Conservation (phyloP, 1,284 basidiomycete genomes). For the Boletellus dicymbophilus region DNA sequence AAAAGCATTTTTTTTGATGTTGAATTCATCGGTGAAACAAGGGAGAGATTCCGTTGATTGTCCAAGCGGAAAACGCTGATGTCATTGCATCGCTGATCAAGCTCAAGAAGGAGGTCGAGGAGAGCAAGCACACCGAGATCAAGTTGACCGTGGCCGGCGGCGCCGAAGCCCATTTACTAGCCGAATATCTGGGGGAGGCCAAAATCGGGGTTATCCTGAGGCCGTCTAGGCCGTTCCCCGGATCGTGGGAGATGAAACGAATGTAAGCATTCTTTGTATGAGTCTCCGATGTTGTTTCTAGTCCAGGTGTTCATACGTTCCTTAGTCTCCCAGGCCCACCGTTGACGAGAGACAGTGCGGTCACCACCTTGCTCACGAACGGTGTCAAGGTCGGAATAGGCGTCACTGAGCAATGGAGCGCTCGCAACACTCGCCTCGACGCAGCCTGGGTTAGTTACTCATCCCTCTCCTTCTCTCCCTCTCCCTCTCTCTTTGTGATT, state of each 20-base stretch:
- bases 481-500: background rate
- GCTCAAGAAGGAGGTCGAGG: constrained; percentile 78
- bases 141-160: constrained; percentile 70
- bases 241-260: constrained; percentile 55
- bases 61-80: constrained; percentile 65
- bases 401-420: constrained; percentile 50
- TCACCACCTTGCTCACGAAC: constrained; percentile 61
- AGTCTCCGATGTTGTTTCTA: background rate
- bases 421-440: constrained; percentile 66
- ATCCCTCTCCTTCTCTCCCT: background rate
- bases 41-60: constrained; percentile 59
- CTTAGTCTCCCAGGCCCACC: constrained; percentile 73
- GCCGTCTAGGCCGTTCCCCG: constrained; percentile 60
- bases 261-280: too few relatives aligned
- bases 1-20: constrained; percentile 1
- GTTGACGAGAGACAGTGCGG: constrained; percentile 63
- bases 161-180: constrained; percentile 76
- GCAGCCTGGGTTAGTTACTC: constrained; percentile 27
- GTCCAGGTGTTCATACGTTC: constrained; percentile 1
- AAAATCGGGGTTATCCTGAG: constrained; percentile 76
- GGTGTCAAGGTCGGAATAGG: constrained; percentile 80
- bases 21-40: constrained; percentile 22
- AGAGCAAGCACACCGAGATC: constrained; percentile 36
- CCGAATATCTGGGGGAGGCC: constrained; percentile 71
- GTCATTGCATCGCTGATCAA: constrained; percentile 78